Evolutionary conservation across 108 stramenopile genomes (phyloP).

Genomic region (Discostella stelligeroides): DNA sequence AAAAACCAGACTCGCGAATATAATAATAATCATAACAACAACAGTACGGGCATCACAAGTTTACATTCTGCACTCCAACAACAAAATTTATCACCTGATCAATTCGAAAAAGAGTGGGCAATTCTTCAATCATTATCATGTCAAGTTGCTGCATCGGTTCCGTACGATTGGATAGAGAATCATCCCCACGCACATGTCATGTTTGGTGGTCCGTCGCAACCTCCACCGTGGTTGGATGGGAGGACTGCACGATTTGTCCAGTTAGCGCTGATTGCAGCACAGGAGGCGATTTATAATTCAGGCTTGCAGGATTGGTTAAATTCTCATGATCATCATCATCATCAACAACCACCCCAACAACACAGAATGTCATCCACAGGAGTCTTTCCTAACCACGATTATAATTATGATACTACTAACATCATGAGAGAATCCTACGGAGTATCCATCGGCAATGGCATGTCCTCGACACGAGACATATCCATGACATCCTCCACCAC

Average conservation of each 20-base stretch:
- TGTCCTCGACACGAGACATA: constrained; percentile 89
- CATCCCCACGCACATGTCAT: constrained; percentile 2
- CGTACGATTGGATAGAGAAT: constrained; percentile 25
- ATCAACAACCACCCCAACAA: constrained; percentile 18
- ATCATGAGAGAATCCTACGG: constrained; percentile 63
- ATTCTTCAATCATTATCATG: constrained; percentile 65
- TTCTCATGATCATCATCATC: constrained; percentile 2
- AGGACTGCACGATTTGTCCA: constrained; percentile 76
- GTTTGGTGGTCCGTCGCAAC: neutral
- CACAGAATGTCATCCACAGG: neutral
- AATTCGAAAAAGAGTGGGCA: constrained; percentile 55
- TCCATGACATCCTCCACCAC: constrained; percentile 45
- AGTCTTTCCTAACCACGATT: too few species aligned
- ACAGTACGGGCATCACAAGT: constrained; percentile 63
- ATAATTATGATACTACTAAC: too few species aligned
- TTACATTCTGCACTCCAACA: constrained; percentile 55
- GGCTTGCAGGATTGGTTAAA: constrained; percentile 43
- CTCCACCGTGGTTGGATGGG: constrained; percentile 38
- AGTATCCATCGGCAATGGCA: constrained; percentile 86
- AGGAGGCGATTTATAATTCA: constrained; percentile 65
- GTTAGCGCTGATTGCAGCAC: constrained; percentile 77
- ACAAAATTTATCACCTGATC: constrained; percentile 48
- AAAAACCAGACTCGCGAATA: neutral
- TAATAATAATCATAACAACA: constrained; percentile 19
- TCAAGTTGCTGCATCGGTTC: constrained; percentile 83